Evolutionary conservation across 2,329 filamentous ascomycete species (phyloP), one percentile per base, ranked within the genome.

Genomic region (Stenocarpella maydis): DNA sequence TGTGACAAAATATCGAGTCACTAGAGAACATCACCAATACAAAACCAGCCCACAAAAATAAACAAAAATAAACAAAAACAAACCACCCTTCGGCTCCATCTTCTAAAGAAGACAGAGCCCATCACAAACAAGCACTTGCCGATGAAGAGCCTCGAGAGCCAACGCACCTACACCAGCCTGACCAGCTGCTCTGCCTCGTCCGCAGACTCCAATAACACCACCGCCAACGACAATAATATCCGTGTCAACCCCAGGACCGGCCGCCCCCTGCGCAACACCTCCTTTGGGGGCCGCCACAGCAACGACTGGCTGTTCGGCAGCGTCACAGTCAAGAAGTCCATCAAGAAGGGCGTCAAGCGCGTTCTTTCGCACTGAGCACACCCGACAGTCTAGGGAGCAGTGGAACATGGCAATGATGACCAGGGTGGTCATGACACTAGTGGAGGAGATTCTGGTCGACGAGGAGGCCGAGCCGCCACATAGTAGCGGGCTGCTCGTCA

Each of bases 241-340:
- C 68, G 47, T 45, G 54, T 58, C 26, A 70, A 65, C 41, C 58
- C 41, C 31, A 24, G 39, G 37, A 64, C 69, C 8, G 69, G 69
- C 58, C 65, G 54, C 50, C 65, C 65, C 5, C 60, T 71, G 21
- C 66, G 69, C 60, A 71, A 71, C 61, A 53, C 69, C 21, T 60
- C 58, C 34, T 49, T 64, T 15, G 68, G 68, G 45, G 69, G 69
- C 49, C 60, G 69, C 43, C 69, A 71, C 50, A 69, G 66, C 45
- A 66, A 66, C 60, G 67, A 69, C 60, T 71, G 69, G 69, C 69
- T 71, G 5, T 71, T 71, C 21, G 69, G 69, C n/a, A 65, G 58
- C 10, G 52, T 71, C n/a, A 52, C 34, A 17, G 67, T 71, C 58
- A 71, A 55, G 60, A 65, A 66, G 60, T 50, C 67, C 26, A 71